These are phyloP conservation scores for Lantana camara DNA, from an alignment of 257 asterid species.

Conservation along the genomic window DNA sequence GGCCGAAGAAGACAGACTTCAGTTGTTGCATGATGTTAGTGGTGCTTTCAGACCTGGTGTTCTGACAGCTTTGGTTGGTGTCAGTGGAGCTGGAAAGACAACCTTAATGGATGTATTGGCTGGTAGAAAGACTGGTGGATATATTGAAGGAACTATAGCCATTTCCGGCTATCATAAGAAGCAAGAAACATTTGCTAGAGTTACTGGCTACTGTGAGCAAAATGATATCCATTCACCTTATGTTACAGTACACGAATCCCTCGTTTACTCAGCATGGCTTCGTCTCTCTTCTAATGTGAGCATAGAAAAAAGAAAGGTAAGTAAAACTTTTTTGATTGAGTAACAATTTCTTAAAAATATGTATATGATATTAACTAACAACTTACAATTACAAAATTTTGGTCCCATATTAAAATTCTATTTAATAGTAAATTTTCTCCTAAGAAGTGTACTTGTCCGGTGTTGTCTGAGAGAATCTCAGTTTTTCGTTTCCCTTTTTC, in stretches of 20 bases:
- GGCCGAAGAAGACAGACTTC: slow-evolving; percentile 49
- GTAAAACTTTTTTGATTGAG: slow-evolving; percentile 5
- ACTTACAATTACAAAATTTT: no score
- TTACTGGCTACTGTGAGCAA: slow-evolving; percentile 75
- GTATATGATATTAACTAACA: no score
- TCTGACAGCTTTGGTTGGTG: slow-evolving; percentile 74
- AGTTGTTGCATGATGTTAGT: slow-evolving; percentile 64
- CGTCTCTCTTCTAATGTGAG: slow-evolving; percentile 66
- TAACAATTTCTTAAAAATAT: no score
- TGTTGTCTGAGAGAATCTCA: slow-evolving; percentile 15
- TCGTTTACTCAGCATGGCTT: slow-evolving; percentile 72
- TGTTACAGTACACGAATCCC: slow-evolving; percentile 68
- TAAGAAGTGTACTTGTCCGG: not conserved
- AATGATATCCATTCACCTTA: slow-evolving; percentile 73
- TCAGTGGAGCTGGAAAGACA: slow-evolving; percentile 90
- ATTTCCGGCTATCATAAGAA: slow-evolving; percentile 70
- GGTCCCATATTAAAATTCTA: no score
- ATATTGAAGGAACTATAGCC: slow-evolving; percentile 63
- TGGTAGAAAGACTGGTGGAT: slow-evolving; percentile 78
- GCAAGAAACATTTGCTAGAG: slow-evolving; percentile 68
- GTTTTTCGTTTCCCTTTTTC: not conserved
- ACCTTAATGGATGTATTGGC: slow-evolving; percentile 88
- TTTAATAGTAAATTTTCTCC: not conserved
- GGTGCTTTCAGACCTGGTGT: slow-evolving; percentile 80
- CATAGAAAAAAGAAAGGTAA: slow-evolving; percentile 57